These are phyloP conservation scores for Asterophora lycoperdoides DNA, from an alignment of 768 basidiomycete species.

Conservation along the genomic window DNA sequence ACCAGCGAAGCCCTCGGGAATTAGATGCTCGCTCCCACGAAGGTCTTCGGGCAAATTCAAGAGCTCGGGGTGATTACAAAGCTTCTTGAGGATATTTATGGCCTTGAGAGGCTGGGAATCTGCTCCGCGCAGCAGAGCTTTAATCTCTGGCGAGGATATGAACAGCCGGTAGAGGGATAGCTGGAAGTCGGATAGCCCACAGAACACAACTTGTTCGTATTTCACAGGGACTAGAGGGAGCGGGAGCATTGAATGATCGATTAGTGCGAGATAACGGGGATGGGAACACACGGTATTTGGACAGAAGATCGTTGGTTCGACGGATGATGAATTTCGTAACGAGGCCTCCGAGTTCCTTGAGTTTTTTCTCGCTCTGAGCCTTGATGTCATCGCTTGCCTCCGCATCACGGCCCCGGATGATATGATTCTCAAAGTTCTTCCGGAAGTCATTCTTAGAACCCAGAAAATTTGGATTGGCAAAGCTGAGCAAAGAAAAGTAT, in stretches of 20 bases:
- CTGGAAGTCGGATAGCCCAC: slow-evolving; percentile 79
- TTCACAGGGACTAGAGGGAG: slow-evolving; percentile 83
- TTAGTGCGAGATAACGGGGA: not conserved
- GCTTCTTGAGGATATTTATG: slow-evolving; percentile 90
- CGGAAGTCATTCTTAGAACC: slow-evolving; percentile 88
- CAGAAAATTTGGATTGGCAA: slow-evolving; percentile 88
- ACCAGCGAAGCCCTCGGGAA: slow-evolving; percentile 79
- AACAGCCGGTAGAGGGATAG: slow-evolving; percentile 83
- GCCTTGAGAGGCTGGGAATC: slow-evolving; percentile 95
- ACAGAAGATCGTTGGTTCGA: slow-evolving; percentile 88
- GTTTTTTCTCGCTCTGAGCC: slow-evolving; percentile 80
- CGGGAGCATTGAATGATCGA: slow-evolving; percentile 5
- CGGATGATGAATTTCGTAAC: slow-evolving; percentile 95
- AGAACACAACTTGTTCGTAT: slow-evolving; percentile 98
- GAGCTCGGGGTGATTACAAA: slow-evolving; percentile 93
- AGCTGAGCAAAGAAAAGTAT: slow-evolving; percentile 90
- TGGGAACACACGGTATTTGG: slow-evolving; percentile 78
- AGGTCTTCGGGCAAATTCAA: slow-evolving; percentile 83
- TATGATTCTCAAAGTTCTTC: slow-evolving; percentile 91
- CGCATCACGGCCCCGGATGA: slow-evolving; percentile 87
- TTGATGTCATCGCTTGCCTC: slow-evolving; percentile 77
- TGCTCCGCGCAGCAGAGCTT: slow-evolving; percentile 78
- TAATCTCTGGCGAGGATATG: slow-evolving; percentile 90
- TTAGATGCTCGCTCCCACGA: slow-evolving; percentile 71
- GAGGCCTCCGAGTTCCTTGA: slow-evolving; percentile 83